Percentiles rank a stretch among this genome's conserved stretches.
These are phyloP conservation scores for Epichloe sibirici DNA, from an alignment of 2,329 filamentous ascomycete genomes.

Conservation along the genomic window DNA sequence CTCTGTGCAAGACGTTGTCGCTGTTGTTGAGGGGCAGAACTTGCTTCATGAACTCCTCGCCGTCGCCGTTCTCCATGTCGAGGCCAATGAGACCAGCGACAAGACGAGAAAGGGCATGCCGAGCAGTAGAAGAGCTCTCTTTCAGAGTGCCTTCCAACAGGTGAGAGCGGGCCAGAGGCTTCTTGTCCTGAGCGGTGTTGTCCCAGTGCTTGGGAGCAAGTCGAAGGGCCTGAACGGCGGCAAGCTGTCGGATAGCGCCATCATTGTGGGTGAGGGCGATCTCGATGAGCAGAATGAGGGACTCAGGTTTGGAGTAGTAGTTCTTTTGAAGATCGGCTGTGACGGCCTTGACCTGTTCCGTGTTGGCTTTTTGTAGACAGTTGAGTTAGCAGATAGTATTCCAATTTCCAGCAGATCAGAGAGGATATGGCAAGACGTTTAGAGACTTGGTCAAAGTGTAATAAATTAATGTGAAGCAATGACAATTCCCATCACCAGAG, in stretches of 20 bases:
- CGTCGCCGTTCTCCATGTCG: constrained; percentile 63
- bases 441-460: too few relatives aligned
- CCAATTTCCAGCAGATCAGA: not conserved
- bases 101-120: constrained; percentile 79
- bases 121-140: constrained; percentile 63
- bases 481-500: too few relatives aligned
- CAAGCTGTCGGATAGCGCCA: constrained; percentile 69
- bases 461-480: too few relatives aligned
- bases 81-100: constrained; percentile 76
- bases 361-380: constrained; percentile 54
- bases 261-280: constrained; percentile 70
- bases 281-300: constrained; percentile 76
- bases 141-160: constrained; percentile 73
- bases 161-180: constrained; percentile 67
- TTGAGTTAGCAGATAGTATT: constrained; percentile 20
- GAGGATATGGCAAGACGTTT: too few relatives aligned
- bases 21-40: constrained; percentile 71
- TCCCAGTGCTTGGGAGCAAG: constrained; percentile 81
- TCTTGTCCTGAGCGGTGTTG: constrained; percentile 59
- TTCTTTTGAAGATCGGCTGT: constrained; percentile 85
- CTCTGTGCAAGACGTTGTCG: constrained; percentile 63
- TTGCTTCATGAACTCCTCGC: constrained; percentile 69
- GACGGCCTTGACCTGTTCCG: constrained; percentile 76
- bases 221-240: constrained; percentile 78
- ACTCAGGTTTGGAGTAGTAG: constrained; percentile 79